Conservation (phyloP, 2,329 filamentous ascomycete species). For the Aspergillus neoniger region DNA sequence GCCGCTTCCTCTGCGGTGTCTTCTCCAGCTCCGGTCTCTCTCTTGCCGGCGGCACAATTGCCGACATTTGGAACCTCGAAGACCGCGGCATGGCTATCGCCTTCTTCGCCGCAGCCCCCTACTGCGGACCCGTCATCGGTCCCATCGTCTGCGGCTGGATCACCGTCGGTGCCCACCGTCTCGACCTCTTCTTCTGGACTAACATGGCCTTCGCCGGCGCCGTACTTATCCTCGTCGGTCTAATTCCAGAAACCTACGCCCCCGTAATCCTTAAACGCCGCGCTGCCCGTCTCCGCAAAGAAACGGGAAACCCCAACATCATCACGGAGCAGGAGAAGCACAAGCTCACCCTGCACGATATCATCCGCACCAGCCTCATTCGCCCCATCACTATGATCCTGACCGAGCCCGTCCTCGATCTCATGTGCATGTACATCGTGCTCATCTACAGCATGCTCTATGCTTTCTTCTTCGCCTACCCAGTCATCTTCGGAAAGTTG, state of each 20-base stretch:
- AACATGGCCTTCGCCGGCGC: constrained; percentile 35
- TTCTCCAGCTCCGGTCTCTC: constrained; percentile 34
- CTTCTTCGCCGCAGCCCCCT: constrained; percentile 75
- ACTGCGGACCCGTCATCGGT: constrained; percentile 73
- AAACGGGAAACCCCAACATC: constrained; percentile 35
- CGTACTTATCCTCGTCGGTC: constrained; percentile 26
- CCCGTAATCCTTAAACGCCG: constrained; percentile 37
- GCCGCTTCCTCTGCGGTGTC: constrained; percentile 34
- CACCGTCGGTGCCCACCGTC: constrained; percentile 41
- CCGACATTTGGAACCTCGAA: constrained; percentile 73
- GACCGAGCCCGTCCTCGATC: constrained; percentile 45
- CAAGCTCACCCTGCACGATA: constrained; percentile 29
- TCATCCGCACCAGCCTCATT: constrained; percentile 68
- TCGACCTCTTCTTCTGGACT: constrained; percentile 38
- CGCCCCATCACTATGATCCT: constrained; percentile 79
- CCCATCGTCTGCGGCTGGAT: constrained; percentile 75
- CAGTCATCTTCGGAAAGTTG: constrained; percentile 71
- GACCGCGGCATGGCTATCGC: constrained; percentile 82
- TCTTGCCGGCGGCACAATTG: constrained; percentile 33
- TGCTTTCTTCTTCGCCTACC: constrained; percentile 51
- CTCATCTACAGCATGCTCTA: constrained; percentile 51
- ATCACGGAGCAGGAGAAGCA: constrained; percentile 35
- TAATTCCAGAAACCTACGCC: constrained; percentile 40
- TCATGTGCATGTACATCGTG: constrained; percentile 75
- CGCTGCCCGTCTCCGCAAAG: constrained; percentile 34